A percentile compares a stretch with the other conserved stretches of the same genome.
These are phyloP conservation scores for Fusarium ambrosium DNA, from an alignment of 2,329 filamentous ascomycete species.

Conservation along the genomic window DNA sequence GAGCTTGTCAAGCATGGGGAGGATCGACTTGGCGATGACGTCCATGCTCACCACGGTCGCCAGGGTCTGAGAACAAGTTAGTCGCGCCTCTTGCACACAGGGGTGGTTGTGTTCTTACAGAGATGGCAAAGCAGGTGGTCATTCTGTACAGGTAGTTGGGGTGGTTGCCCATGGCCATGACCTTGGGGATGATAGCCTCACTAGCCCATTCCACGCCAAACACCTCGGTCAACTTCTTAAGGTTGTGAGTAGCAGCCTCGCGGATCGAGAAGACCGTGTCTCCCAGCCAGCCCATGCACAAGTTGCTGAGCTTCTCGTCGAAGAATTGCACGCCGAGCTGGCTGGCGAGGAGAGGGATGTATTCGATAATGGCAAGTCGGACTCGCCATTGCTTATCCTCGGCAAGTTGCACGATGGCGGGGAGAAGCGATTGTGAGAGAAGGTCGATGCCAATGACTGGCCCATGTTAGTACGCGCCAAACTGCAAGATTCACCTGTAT, in stretches of 20 bases:
- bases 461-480: constrained; percentile 36
- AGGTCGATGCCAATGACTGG: constrained; percentile 97
- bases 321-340: constrained; percentile 98
- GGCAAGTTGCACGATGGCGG: constrained; percentile 95
- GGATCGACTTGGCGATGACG: constrained; percentile 91
- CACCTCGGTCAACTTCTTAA: constrained; percentile 98
- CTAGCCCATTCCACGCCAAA: constrained; percentile 99
- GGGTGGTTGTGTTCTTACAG: constrained; percentile 71
- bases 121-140: constrained; percentile 99
- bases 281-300: constrained; percentile 99
- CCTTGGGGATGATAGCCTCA: constrained; percentile 97
- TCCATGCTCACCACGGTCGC: constrained; percentile 92
- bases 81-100: constrained; percentile 5
- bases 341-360: constrained; percentile 94
- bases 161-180: constrained; percentile 98
- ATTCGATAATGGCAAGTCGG: constrained; percentile 97
- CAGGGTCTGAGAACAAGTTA: constrained; percentile 76
- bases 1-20: constrained; percentile 96
- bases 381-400: constrained; percentile 99
- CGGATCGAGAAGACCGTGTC: constrained; percentile 99
- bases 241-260: constrained; percentile 95
- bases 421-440: constrained; percentile 94
- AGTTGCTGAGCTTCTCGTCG: constrained; percentile 92
- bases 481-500: neutral
- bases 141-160: constrained; percentile 99